Evolutionary conservation across 2,329 filamentous ascomycete genomes (phyloP), one percentile per base, ranked within the genome.

Genomic region (Aspergillus luchuensis): DNA sequence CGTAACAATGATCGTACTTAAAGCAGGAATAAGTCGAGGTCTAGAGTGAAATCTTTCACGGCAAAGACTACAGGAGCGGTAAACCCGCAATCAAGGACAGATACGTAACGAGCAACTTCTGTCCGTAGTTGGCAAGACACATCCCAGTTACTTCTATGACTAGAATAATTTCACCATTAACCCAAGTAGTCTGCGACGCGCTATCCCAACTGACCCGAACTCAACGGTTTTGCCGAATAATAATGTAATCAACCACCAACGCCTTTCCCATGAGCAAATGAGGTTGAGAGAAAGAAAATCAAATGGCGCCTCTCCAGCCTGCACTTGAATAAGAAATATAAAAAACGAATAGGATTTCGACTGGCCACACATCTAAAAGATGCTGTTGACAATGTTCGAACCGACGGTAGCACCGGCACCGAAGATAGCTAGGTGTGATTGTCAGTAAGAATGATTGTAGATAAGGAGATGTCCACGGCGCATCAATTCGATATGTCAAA

Each of bases 331-430:
- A 5, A 36, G 11, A 36, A 38, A 21, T 13, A 36, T 19, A 57
- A 15, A 57, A 15, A 23, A 45, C 48, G 53, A 59, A 28, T 49
- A 28, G 39, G 36, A 25, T 52, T 47, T 47, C 45, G 61, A 25
- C 33, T 41, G 17, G 54, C 13, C 17, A 41, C 25, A 15, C 45
- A 47, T 43, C 79, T 87, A 96, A 76, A 97, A 95, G 69, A 96
- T 96, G 65, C 89, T 87, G 78, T 96, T 95, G 68, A 97, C 92
- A 73, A 97, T 87, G 73, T 96, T 95, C 67, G 89, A 87, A 73
- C 93, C 93, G 65, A 97, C 89, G 1, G 91, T 95, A 52, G 94
- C 93, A 77, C 94, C 93, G 51, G 94, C 94, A 76, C 94, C 94
- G 71, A 96, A 96, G 67, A 97, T 92, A 28, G 92, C 92, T 48